Base-by-base conservation (phyloP, 2,329 filamentous ascomycete species). In the Coccinonectria pachysandricola region DNA sequence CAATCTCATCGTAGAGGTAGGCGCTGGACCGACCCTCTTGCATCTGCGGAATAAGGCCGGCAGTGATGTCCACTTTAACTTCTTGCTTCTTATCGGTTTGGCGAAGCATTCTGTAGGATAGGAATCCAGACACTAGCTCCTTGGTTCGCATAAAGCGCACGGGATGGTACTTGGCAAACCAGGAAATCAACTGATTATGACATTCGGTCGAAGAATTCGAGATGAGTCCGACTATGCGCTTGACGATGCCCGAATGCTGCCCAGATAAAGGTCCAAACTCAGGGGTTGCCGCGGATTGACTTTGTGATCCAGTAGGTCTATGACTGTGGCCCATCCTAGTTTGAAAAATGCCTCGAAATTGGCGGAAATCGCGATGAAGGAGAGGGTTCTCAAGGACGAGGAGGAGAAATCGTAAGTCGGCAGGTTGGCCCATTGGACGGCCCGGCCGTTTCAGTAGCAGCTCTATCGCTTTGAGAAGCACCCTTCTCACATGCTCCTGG, bases 201-300 rank as follows among this genome's bases (percentile, higher is more conserved):
- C 81, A 87, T 31, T 79, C 70, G 31, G 73, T 71, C 0, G 83
- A 68, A 8, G 82, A 63, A 49, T 92, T 84, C 2, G 84, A 79
- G 13, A 93, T 49, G 7, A 94, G 59, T 1, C 87, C 87, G 14
- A 93, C 53, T 19, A 92, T 76, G 19, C 87, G 73, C 52, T 94
- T 94, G 43, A 92, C 72, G 27, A 94, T 79, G 4, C 79, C 80
- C 3, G 82, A 86, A 53, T 93, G 81, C 32, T 82, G 73, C 2
- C 77, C 78, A 14, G 71, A 62, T 8, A 63, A 47, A 6, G 57
- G 64, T 0, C 62, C 62, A 3, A 56, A 52, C 19, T 50, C 54
- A 5, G 57, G 48, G 5, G 12, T 12, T 8, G 24, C 8, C 3
- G 32, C 8, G 0, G 26, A 13, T 18, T 34, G 17, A 7, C 48